Evolutionary conservation across 441 rosid species (phyloP).

Genomic region (Aquilaria agallochum): DNA sequence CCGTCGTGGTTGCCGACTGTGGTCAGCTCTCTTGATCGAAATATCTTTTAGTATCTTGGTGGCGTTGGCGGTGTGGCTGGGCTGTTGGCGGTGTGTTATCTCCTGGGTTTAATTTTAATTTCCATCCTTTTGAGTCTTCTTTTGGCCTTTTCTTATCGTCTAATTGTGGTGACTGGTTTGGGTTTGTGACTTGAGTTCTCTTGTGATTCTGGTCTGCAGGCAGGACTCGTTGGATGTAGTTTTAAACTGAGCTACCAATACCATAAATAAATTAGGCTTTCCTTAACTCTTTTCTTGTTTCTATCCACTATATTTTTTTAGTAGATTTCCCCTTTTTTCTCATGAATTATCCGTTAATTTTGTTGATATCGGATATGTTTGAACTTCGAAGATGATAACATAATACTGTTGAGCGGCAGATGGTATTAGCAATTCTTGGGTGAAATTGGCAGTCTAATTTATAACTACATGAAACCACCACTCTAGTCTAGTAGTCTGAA

Average conservation of each 20-base stretch:
- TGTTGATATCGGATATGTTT: too few relatives aligned
- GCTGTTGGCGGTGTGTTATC: background rate
- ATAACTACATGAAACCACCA: too few relatives aligned
- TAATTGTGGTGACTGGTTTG: background rate
- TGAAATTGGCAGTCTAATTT: too few relatives aligned
- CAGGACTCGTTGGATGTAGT: slow-evolving; percentile 2
- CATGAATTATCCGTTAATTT: too few relatives aligned
- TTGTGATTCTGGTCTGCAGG: slow-evolving; percentile 3
- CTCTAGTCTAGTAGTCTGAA: too few relatives aligned
- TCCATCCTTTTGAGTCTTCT: background rate
- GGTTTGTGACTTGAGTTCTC: background rate
- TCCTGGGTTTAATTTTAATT: slow-evolving; percentile 4
- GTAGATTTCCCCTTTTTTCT: too few relatives aligned
- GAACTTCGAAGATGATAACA: too few relatives aligned
- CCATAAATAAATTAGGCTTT: slow-evolving; percentile 23
- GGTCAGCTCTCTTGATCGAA: slow-evolving; percentile 53
- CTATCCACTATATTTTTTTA: too few relatives aligned
- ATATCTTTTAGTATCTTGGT: background rate
- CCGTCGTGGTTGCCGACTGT: slow-evolving; percentile 59
- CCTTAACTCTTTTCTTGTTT: background rate
- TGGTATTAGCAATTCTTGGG: too few relatives aligned
- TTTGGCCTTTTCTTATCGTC: background rate
- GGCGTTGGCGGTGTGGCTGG: background rate
- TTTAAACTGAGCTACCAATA: slow-evolving; percentile 11
- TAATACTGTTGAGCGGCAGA: too few relatives aligned